These are phyloP conservation scores for Cymbomonas tetramitiformis DNA, from an alignment of 139 green algal species.

Conservation along the genomic window DNA sequence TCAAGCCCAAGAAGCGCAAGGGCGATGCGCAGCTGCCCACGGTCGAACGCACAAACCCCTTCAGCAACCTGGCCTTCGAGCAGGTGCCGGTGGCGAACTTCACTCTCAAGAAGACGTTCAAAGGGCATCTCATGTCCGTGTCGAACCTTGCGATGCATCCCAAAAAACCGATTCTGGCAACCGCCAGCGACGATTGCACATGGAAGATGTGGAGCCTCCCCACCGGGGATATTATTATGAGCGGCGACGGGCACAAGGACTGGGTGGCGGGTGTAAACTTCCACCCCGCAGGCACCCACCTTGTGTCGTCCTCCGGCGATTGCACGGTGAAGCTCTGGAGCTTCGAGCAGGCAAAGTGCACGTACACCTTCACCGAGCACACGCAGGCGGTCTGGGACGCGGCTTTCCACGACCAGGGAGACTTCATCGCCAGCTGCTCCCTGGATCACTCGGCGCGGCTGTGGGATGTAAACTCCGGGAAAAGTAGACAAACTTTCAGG, in stretches of 20 bases:
- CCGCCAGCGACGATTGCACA: slow-evolving; percentile 56
- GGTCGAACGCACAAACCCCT: slow-evolving; percentile 38
- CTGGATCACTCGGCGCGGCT: slow-evolving; percentile 59
- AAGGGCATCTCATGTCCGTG: slow-evolving; percentile 35
- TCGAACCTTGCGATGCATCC: slow-evolving; percentile 58
- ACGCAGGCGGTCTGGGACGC: slow-evolving; percentile 46
- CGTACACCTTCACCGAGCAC: slow-evolving; percentile 60
- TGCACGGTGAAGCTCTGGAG: slow-evolving; percentile 57
- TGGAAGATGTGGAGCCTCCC: slow-evolving; percentile 59
- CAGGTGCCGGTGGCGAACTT: slow-evolving; percentile 34
- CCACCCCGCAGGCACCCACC: slow-evolving; percentile 35
- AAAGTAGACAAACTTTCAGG: slow-evolving; percentile 10
- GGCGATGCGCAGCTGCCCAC: neutral
- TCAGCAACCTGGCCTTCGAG: slow-evolving; percentile 32
- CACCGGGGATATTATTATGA: slow-evolving; percentile 26
- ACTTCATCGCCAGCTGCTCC: slow-evolving; percentile 51
- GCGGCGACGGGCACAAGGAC: slow-evolving; percentile 31
- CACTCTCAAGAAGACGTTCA: slow-evolving; percentile 52
- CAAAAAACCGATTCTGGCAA: slow-evolving; percentile 60
- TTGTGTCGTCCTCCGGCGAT: slow-evolving; percentile 32
- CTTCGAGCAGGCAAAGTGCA: slow-evolving; percentile 61
- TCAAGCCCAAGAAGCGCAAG: slow-evolving; percentile 3
- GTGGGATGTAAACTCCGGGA: slow-evolving; percentile 14
- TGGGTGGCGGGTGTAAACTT: slow-evolving; percentile 68
- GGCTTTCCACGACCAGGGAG: slow-evolving; percentile 51